Evolutionary conservation across 1,139 yeast genomes (phyloP).

Genomic region (Suhomyces panamericanus): DNA sequence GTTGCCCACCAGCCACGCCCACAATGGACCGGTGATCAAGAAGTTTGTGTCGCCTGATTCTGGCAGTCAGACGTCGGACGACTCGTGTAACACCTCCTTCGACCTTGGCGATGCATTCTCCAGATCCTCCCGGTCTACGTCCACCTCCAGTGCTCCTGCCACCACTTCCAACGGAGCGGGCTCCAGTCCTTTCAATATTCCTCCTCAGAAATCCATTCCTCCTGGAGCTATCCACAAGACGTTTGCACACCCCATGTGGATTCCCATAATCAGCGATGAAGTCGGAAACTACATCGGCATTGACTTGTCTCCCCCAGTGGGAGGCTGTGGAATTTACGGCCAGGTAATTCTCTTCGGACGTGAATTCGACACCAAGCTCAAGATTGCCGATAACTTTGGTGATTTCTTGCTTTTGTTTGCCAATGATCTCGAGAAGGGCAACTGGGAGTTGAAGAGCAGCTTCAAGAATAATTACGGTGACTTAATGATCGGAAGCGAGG

Average conservation of each 20-base stretch:
- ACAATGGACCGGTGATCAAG: slow-evolving; percentile 21
- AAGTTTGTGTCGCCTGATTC: slow-evolving; percentile 19
- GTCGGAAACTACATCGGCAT: slow-evolving; percentile 89
- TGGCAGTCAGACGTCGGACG: slow-evolving; percentile 5
- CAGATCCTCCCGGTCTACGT: slow-evolving; percentile 8
- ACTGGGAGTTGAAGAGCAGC: slow-evolving; percentile 63
- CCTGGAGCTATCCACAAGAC: slow-evolving; percentile 66
- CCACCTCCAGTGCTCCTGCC: slow-evolving; percentile 6
- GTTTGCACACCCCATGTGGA: slow-evolving; percentile 88
- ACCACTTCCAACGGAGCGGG: not conserved
- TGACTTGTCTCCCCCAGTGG: slow-evolving; percentile 80
- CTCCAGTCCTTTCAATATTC: slow-evolving; percentile 27
- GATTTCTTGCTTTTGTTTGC: slow-evolving; percentile 78
- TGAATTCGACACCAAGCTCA: slow-evolving; percentile 82
- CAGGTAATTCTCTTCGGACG: slow-evolving; percentile 88
- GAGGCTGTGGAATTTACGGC: slow-evolving; percentile 63
- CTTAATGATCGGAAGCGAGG: slow-evolving; percentile 61
- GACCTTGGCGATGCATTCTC: slow-evolving; percentile 9
- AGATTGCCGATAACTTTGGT: slow-evolving; percentile 80
- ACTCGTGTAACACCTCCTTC: slow-evolving; percentile 6
- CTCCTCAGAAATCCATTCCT: slow-evolving; percentile 74
- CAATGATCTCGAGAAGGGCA: slow-evolving; percentile 78
- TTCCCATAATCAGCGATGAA: slow-evolving; percentile 83
- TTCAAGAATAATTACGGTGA: slow-evolving; percentile 49
- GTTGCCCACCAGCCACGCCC: slow-evolving; percentile 28